Conservation (phyloP, 23 red algal genomes). For the Gracilaria domingensis region DNA sequence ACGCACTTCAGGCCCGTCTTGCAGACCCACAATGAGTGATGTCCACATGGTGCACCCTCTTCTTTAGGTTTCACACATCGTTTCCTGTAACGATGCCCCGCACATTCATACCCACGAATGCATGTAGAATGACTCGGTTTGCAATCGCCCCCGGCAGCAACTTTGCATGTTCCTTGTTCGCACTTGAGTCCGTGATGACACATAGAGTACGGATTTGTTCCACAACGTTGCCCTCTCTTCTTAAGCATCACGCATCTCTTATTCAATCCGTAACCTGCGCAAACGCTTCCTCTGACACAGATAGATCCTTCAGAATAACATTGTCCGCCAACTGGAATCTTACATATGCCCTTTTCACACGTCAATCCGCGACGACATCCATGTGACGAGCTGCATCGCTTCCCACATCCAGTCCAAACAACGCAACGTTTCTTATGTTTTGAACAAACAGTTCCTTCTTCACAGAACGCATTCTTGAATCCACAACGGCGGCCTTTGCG, state of each 20-base stretch:
- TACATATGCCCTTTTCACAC: constrained; percentile 47
- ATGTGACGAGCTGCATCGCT: not conserved
- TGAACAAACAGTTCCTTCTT: constrained; percentile 26
- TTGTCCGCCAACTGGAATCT: constrained; percentile 1
- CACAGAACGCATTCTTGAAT: not conserved
- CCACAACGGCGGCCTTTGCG: not conserved
- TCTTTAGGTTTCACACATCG: constrained; percentile 47
- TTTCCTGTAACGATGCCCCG: not conserved
- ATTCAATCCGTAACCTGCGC: not conserved
- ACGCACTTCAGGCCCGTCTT: constrained; percentile 24
- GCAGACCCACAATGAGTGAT: constrained; percentile 30
- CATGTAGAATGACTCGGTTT: not conserved
- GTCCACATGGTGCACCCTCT: not conserved
- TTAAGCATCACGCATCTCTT: constrained; percentile 58
- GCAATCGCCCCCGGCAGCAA: constrained; percentile 2
- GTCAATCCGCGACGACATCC: not conserved
- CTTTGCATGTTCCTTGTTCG: constrained; percentile 22
- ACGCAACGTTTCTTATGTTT: not conserved
- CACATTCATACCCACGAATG: not conserved
- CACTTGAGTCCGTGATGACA: constrained; percentile 29
- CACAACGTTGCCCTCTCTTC: not conserved
- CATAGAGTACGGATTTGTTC: not conserved
- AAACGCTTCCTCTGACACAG: constrained; percentile 43
- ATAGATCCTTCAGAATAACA: not conserved
- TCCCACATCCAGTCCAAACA: not conserved